Percentiles rank a stretch among this genome's conserved stretches.
Conservation (phyloP, 2,329 filamentous ascomycete species). For the Penicillium sp. region DNA sequence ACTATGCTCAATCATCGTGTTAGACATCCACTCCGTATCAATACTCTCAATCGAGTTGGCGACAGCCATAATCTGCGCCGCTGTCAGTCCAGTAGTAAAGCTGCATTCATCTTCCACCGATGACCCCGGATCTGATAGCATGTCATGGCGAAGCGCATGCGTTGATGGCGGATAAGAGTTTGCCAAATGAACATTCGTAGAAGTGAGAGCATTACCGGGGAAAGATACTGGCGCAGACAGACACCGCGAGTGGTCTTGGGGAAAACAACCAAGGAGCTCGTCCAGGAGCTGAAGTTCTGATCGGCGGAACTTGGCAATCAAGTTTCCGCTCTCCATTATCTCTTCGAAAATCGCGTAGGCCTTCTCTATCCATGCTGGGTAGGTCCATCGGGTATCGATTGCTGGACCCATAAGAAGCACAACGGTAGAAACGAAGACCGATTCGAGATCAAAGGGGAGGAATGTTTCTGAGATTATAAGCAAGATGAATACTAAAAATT, state of each 20-base stretch:
- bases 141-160: constrained; percentile 10
- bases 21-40: constrained; percentile 46
- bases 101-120: constrained; percentile 10
- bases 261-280: constrained; percentile 31
- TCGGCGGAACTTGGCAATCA: constrained; percentile 43
- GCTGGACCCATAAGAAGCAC: constrained; percentile 23
- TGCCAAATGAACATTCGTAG: constrained; percentile 5
- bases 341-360: constrained; percentile 44
- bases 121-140: constrained; percentile 11
- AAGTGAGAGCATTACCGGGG: constrained; percentile 8
- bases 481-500: too few relatives aligned
- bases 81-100: constrained; percentile 31
- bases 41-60: constrained; percentile 45
- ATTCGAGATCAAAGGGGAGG: constrained; percentile 27
- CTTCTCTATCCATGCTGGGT: constrained; percentile 38
- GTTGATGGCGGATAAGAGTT: constrained; percentile 11
- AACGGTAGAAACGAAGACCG: constrained; percentile 15
- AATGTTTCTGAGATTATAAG: constrained; percentile 40
- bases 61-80: constrained; percentile 46
- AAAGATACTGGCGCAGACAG: constrained; percentile 13
- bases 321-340: constrained; percentile 45
- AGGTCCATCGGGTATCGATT: constrained; percentile 35
- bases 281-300: constrained; percentile 42
- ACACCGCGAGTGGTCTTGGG: constrained; percentile 12
- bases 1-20: constrained; percentile 43